These are phyloP conservation scores for Chalaropsis ovoidea DNA, from an alignment of 2,329 filamentous ascomycete species.

Conservation along the genomic window DNA sequence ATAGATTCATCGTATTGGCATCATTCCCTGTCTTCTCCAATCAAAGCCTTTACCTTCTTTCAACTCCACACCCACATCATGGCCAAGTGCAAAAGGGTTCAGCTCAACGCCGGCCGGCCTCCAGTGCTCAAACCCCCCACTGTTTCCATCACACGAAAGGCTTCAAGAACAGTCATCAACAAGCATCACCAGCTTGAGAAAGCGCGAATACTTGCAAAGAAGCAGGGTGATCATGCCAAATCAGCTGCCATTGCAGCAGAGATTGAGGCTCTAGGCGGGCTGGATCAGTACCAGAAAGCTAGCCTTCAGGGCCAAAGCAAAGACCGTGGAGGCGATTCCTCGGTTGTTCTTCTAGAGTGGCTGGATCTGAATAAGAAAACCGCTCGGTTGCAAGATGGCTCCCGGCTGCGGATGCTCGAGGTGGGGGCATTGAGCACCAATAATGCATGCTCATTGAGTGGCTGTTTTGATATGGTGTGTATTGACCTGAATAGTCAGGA, in stretches of 20 bases:
- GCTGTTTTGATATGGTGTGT: conserved; percentile 60
- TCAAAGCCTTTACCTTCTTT: neutral
- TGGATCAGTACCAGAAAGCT: conserved; percentile 55
- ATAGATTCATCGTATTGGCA: neutral
- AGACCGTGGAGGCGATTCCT: conserved; percentile 58
- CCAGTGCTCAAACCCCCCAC: conserved; percentile 41
- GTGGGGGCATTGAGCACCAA: conserved; percentile 75
- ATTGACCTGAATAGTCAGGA: conserved; percentile 89
- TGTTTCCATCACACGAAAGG: conserved; percentile 48
- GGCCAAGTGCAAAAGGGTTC: conserved; percentile 32
- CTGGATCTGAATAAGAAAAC: conserved; percentile 32
- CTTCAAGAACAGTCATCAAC: conserved; percentile 55
- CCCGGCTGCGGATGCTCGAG: conserved; percentile 61
- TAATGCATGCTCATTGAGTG: conserved; percentile 72
- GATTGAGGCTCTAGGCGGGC: conserved; percentile 49
- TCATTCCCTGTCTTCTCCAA: neutral
- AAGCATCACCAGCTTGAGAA: conserved; percentile 57
- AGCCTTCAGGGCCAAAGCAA: conserved; percentile 58
- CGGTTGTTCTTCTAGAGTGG: conserved; percentile 54
- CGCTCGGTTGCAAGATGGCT: conserved; percentile 22
- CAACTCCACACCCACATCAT: conserved; percentile 17
- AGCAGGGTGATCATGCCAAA: conserved; percentile 42
- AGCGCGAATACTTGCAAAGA: conserved; percentile 45
- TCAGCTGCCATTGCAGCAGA: conserved; percentile 41
- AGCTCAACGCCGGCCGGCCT: conserved; percentile 39